Evolutionary conservation across 2,329 filamentous ascomycete genomes (phyloP).

Genomic region (Penicillium occitanis): DNA sequence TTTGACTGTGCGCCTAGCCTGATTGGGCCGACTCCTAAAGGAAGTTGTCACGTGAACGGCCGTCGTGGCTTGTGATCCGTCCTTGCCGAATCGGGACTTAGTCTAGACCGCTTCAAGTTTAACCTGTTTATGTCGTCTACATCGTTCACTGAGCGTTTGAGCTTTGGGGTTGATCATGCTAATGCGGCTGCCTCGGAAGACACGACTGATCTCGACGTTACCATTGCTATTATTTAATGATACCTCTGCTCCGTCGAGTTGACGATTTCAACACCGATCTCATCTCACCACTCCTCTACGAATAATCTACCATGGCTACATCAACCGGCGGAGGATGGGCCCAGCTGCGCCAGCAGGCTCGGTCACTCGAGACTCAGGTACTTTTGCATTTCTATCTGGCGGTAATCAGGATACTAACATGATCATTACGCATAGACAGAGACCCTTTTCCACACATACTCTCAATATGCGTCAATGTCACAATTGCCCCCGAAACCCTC

Average conservation of each 20-base stretch:
- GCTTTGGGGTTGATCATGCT: background rate
- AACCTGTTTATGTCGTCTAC: background rate
- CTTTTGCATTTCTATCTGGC: background rate
- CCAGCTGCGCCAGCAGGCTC: constrained; percentile 88
- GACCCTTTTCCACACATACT: constrained; percentile 68
- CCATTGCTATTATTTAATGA: background rate
- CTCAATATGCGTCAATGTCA: constrained; percentile 79
- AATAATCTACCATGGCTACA: constrained; percentile 49
- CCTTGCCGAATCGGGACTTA: constrained; percentile 1
- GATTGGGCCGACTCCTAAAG: background rate
- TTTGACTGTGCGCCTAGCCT: constrained; percentile 20
- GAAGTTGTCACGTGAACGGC: constrained; percentile 6
- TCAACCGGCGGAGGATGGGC: constrained; percentile 74
- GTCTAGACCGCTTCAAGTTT: constrained; percentile 10
- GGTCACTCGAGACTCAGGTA: constrained; percentile 87
- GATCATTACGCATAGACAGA: constrained; percentile 64
- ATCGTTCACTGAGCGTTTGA: background rate
- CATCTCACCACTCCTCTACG: background rate
- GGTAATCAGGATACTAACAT: background rate
- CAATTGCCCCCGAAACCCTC: constrained; percentile 80
- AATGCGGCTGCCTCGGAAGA: constrained; percentile 11
- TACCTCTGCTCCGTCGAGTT: background rate
- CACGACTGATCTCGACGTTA: background rate
- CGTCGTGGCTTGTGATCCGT: constrained; percentile 14
- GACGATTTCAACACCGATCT: background rate